Evolutionary conservation across 2,329 filamentous ascomycete species (phyloP).

Genomic region (Talaromyces atroroseus): DNA sequence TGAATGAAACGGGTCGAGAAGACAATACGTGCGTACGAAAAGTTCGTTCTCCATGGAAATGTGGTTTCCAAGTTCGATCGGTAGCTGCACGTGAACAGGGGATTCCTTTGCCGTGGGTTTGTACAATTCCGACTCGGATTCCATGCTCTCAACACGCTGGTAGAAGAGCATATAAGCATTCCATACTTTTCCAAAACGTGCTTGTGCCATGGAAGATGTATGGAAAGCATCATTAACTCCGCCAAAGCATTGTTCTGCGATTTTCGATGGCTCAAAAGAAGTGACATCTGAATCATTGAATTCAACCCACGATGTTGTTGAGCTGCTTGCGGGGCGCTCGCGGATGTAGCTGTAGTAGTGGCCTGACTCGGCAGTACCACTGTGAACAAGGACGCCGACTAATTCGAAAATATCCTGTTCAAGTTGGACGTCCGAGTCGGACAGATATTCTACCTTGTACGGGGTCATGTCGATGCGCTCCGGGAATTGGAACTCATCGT

Average conservation of each 20-base stretch:
- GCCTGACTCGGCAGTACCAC: conserved; percentile 85
- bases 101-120: conserved; percentile 42
- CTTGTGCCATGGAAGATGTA: conserved; percentile 41
- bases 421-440: conserved; percentile 51
- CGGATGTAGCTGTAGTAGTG: conserved; percentile 97
- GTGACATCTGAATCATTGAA: conserved; percentile 89
- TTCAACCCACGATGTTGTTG: conserved; percentile 66
- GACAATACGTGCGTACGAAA: conserved; percentile 69
- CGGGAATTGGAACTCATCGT: conserved; percentile 90
- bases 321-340: conserved; percentile 58
- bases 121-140: conserved; percentile 48
- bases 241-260: conserved; percentile 77
- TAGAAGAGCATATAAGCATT: conserved; percentile 99
- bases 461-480: conserved; percentile 75
- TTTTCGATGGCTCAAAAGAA: conserved; percentile 65
- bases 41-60: conserved; percentile 68
- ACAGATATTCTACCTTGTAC: conserved; percentile 82
- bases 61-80: conserved; percentile 43
- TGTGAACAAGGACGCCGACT: conserved; percentile 90
- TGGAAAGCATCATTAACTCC: conserved; percentile 54
- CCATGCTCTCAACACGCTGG: conserved; percentile 66
- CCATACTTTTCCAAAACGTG: conserved; percentile 60
- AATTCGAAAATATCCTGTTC: conserved; percentile 80
- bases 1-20: conserved; percentile 68
- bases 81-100: conserved; percentile 45